Base-by-base conservation (phyloP, 2,329 filamentous ascomycete genomes). In the Amauroascus verrucosus region DNA sequence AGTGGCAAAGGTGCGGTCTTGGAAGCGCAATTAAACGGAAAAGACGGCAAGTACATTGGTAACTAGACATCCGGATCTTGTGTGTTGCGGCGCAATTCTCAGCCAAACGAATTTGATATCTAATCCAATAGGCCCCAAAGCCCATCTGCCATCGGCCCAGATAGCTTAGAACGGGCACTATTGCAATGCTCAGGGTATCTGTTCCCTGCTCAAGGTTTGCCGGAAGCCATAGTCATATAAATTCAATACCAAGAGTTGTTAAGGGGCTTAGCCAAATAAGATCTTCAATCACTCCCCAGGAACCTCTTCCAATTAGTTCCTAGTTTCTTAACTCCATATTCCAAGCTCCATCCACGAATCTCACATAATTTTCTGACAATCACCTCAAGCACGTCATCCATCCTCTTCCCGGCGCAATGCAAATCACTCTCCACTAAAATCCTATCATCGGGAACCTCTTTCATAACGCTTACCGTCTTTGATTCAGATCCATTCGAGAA, bases 361-460 rank as follows among this genome's bases (percentile, higher is more conserved):
- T 78, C 68, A 64, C 91, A 96, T 4, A 97, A 79, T 56, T 78
- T 81, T n/a, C 83, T 75, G 53, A 85, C 81, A 57, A 90, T 84
- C 44, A 86, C 78, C 64, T 91, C 86, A 11, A 98, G 71, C 55
- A 81, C 72, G 1, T 72, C 69, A 64, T 97, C 93, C 86, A 97
- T 95, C 48, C 77, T 72, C 1, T 82, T 75, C 0, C 93, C 93
- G 0, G 91, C 93, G 18, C 73, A 79, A 67, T 97, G 88, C 55
- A 96, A 67, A 68, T 98, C 93, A 65, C 89, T 97, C 70, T 98
- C 93, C 1, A 95, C 77, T 18, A 98, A 75, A 11, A 98, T 73
- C 51, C 83, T 78, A 60, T 91, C 80, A 59, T 88, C 85, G 0
- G 93, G 91, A 2, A 94, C 76, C 2, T 78, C 77, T 56, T 77